Evolutionary conservation across 306 rosid species (phyloP), one percentile per base, ranked within the genome.

Genomic region (Geum urbanum): DNA sequence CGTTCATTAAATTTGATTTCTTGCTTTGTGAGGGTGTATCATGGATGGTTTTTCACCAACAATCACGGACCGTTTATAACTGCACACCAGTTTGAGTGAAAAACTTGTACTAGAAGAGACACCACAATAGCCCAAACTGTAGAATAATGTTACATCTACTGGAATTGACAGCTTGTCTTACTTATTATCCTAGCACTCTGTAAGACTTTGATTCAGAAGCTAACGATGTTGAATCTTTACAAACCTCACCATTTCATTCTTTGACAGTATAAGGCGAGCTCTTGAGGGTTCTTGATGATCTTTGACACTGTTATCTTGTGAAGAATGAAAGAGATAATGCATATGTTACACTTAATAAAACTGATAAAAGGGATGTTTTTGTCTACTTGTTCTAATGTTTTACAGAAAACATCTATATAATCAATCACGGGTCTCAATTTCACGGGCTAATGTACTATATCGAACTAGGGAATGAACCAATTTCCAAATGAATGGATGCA

Each of bases 181-280:
- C 1, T 57, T 27, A 57, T 32, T 24, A 57, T 15, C 18, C 5
- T 24, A 1, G 12, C 40, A 19, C 59, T 20, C 9, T 10, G 8
- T 10, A 14, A 20, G 6, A 20, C 32, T 15, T 13, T 24, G 18
- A 24, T 57, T 56, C 44, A 58, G 11, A 18, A 12, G 19, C 20
- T 16, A 59, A 59, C 64, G 32, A 7, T 11, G 37, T 32, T 32
- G 37, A 59, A 59, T 35, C 64, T 35, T 16, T 6, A 41, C 65
- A 59, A 59, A 32, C 22, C 65, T 37, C 46, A 59, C 65, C 65
- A 46, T 59, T 37, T 7, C 46, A 59, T 59, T 59, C 46, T 59
- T 59, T 59, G 64, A 59, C 64, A 35, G 44, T 59, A 58, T 58
- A 59, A 59, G 45, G 64, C 45, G 63, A 18, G 63, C 13, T 22